phyloP scores from a whole-genome alignment of 495 filamentous ascomycete species.

The Choiromyces venosus region DNA sequence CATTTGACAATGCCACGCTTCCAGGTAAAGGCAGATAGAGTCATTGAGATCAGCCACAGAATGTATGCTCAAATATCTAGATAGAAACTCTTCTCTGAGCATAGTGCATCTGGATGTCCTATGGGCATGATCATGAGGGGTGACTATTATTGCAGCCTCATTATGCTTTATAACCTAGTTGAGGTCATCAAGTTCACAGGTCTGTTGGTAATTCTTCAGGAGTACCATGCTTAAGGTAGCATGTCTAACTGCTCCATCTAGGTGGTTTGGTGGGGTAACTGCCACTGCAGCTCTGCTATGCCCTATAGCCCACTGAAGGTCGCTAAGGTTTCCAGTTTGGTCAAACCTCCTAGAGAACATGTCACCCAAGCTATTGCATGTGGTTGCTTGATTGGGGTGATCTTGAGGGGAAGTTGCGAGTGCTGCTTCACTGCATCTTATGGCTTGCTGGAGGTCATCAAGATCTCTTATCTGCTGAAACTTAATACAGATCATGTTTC shows the following conservation, averaged over 20 bases:
- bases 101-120: no score
- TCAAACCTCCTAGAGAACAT: background rate
- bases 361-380: background rate
- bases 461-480: background rate
- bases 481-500: background rate
- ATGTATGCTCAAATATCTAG: no score
- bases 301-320: constrained; percentile 4
- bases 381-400: background rate
- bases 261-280: no score
- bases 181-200: background rate
- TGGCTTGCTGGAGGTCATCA: background rate
- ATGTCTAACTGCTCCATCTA: background rate
- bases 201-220: background rate
- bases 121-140: no score
- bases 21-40: no score
- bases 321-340: background rate
- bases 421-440: background rate
- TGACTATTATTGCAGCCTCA: no score
- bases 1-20: no score
- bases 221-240: background rate
- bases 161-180: background rate
- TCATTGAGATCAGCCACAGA: no score
- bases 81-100: no score
- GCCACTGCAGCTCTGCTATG: no score
- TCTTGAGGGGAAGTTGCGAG: background rate